A percentile compares a stretch with the other conserved stretches of the same genome.
Evolutionary conservation across 2,329 filamentous ascomycete genomes (phyloP).

Genomic region (Calonectria naviculata): DNA sequence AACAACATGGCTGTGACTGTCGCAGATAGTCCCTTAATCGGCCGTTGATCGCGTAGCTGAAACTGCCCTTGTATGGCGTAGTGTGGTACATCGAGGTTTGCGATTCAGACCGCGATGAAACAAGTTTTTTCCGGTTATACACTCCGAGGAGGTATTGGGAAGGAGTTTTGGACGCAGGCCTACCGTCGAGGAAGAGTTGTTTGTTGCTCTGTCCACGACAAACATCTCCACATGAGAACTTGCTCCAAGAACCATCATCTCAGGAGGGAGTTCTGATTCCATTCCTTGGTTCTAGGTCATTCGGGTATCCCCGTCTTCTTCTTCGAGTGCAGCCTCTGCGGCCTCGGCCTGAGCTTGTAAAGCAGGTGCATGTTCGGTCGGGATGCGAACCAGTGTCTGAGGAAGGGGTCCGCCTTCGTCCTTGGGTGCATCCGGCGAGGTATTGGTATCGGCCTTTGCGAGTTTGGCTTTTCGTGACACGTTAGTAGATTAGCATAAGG

Average conservation of each 20-base stretch:
- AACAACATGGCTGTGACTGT: background rate
- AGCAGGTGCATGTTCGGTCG: constrained; percentile 79
- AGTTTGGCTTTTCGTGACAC: constrained; percentile 69
- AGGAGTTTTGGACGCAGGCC: background rate
- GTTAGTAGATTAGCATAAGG: background rate
- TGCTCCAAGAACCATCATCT: background rate
- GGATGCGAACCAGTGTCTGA: constrained; percentile 86
- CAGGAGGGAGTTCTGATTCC: background rate
- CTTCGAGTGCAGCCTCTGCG: constrained; percentile 56
- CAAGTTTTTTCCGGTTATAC: background rate
- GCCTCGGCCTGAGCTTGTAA: constrained; percentile 71
- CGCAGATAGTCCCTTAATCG: background rate
- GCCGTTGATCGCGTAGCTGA: background rate
- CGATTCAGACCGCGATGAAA: background rate
- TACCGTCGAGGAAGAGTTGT: background rate
- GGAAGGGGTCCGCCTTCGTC: constrained; percentile 69
- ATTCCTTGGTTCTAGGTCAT: background rate
- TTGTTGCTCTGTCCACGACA: background rate
- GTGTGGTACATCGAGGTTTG: background rate
- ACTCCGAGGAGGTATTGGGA: background rate
- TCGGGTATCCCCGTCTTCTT: constrained; percentile 42
- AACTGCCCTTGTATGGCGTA: background rate
- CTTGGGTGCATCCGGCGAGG: constrained; percentile 47
- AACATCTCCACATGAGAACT: background rate
- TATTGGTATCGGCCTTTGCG: constrained; percentile 65